These are phyloP conservation scores for Diaporthe sp. DNA, from an alignment of 2,329 filamentous ascomycete species.

Conservation along the genomic window DNA sequence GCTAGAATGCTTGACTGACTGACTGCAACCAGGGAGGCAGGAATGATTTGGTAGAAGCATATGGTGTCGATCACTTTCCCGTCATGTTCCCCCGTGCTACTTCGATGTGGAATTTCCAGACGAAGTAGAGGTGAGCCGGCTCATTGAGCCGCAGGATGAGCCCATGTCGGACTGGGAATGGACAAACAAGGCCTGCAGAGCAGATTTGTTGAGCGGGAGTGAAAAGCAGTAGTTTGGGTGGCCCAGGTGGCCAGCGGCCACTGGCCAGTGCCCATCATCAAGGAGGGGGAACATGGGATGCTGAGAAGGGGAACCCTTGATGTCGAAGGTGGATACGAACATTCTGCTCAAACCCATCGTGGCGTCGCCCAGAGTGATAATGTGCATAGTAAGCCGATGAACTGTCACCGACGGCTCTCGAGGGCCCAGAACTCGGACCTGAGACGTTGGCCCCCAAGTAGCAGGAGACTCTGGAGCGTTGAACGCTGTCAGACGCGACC, in stretches of 20 bases:
- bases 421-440: constrained; percentile 6
- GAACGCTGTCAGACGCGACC: constrained; percentile 1
- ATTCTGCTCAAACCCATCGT: constrained; percentile 20
- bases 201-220: neutral
- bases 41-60: neutral
- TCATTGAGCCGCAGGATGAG: neutral
- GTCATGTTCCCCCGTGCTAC: neutral
- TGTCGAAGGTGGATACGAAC: constrained; percentile 12
- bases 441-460: constrained; percentile 20
- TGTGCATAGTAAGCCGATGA: constrained; percentile 11
- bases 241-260: neutral
- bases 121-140: neutral
- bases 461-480: neutral
- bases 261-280: neutral
- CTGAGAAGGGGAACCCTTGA: neutral
- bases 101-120: constrained; percentile 12
- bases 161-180: neutral
- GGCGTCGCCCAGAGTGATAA: constrained; percentile 13
- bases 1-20: constrained; percentile 7
- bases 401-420: neutral
- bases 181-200: neutral
- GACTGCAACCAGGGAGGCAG: neutral
- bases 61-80: constrained; percentile 16
- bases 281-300: constrained; percentile 2
- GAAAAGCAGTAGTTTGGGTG: neutral